These are phyloP conservation scores for Tricholoma flavovirens DNA, from an alignment of 768 basidiomycete species.

Conservation along the genomic window DNA sequence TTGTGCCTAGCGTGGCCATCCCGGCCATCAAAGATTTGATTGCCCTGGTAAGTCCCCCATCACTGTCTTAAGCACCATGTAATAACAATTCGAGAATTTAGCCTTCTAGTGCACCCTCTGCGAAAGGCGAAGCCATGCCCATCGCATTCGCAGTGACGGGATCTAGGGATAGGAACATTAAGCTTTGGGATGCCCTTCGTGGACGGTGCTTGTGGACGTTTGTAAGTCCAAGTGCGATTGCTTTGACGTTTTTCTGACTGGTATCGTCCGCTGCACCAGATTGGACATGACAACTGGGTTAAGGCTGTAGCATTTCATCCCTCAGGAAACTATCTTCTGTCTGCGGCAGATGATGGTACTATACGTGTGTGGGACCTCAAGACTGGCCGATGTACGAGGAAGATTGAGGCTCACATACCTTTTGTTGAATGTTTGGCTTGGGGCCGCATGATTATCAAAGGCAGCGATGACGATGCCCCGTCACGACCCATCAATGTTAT, in stretches of 20 bases:
- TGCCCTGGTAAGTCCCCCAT: constrained; percentile 21
- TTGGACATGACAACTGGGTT: constrained; percentile 69
- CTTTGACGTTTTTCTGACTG: background rate
- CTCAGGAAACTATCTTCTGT: constrained; percentile 61
- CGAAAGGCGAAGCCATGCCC: constrained; percentile 5
- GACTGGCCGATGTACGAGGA: background rate
- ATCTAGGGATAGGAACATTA: constrained; percentile 69
- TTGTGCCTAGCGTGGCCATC: constrained; percentile 56
- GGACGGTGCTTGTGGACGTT: constrained; percentile 61
- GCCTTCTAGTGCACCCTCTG: constrained; percentile 4
- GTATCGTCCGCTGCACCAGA: constrained; percentile 5
- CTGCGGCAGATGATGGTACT: constrained; percentile 61
- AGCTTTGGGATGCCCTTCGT: constrained; percentile 63
- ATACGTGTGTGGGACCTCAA: background rate
- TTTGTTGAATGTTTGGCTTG: background rate
- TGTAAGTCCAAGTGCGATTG: constrained; percentile 26
- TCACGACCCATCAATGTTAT: background rate
- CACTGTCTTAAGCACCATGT: background rate
- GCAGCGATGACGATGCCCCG: background rate
- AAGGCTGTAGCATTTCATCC: constrained; percentile 69
- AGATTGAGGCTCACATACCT: background rate
- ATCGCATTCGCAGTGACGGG: constrained; percentile 57
- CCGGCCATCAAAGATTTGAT: constrained; percentile 55
- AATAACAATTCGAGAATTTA: background rate
- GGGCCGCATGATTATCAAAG: background rate